phyloP scores from a whole-genome alignment of 306 rosid species.

The Prosopis cineraria region DNA sequence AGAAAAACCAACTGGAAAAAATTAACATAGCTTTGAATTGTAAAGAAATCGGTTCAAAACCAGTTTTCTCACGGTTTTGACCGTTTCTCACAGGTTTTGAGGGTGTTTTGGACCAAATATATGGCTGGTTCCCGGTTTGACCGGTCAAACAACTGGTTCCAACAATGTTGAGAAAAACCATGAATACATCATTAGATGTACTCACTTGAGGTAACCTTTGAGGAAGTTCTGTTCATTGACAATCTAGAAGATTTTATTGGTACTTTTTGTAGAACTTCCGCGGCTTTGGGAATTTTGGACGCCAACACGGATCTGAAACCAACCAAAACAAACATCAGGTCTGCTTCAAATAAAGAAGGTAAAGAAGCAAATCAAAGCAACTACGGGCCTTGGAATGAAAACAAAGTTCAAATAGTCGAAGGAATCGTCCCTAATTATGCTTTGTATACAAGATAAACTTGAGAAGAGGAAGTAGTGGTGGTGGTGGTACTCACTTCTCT shows the following conservation, averaged over 20 bases:
- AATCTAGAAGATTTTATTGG: constrained; percentile 57
- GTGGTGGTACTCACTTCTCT: constrained; percentile 52
- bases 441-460: constrained; percentile 16
- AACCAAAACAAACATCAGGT: constrained; percentile 29
- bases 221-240: constrained; percentile 67
- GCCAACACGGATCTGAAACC: constrained; percentile 55
- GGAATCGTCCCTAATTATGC: background rate
- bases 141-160: no score
- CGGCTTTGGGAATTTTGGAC: constrained; percentile 66
- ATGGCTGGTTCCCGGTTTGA: no score
- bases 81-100: no score
- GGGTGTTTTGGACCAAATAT: no score
- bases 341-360: background rate
- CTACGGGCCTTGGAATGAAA: constrained; percentile 13
- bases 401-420: background rate
- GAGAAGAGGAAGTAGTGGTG: background rate
- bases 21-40: no score
- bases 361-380: constrained; percentile 9
- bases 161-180: no score
- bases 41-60: no score
- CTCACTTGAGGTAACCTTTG: constrained; percentile 69
- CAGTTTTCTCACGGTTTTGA: no score
- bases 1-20: no score
- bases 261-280: constrained; percentile 43
- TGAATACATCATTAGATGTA: constrained; percentile 23